These are phyloP conservation scores for Zoysia matrella DNA, from an alignment of 202 grass and related monocot species.

Conservation along the genomic window DNA sequence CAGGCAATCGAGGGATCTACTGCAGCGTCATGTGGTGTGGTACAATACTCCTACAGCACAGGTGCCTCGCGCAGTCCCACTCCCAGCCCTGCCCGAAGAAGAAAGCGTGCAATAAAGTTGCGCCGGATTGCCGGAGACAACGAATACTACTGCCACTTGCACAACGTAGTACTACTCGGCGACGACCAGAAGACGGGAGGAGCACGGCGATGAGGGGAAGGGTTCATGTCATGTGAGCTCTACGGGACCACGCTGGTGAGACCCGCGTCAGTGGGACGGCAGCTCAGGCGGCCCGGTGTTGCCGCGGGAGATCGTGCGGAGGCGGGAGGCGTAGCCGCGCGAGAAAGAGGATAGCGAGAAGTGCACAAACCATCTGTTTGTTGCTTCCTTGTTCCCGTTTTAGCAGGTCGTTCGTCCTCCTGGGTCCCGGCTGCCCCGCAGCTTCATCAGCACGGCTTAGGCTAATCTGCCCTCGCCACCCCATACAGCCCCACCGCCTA, in stretches of 20 bases:
- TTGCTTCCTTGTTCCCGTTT: background rate
- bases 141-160: background rate
- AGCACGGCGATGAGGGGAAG: background rate
- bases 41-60: too few relatives aligned
- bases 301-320: background rate
- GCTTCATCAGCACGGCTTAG: background rate
- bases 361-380: background rate
- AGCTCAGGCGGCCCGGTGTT: slow-evolving; percentile 8
- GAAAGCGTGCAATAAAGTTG: background rate
- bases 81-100: background rate
- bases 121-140: background rate
- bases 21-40: background rate
- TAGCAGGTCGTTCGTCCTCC: slow-evolving; percentile 1
- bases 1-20: background rate
- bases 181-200: background rate
- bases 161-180: background rate
- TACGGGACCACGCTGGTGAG: background rate
- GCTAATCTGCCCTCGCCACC: background rate
- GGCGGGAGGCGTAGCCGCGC: background rate
- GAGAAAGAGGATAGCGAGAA: background rate
- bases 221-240: background rate
- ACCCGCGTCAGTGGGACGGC: background rate
- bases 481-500: background rate
- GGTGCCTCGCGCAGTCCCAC: too few relatives aligned
- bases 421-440: background rate